These are phyloP conservation scores for Tagetes patula DNA, from an alignment of 129 eudicot genomes.

Conservation along the genomic window DNA sequence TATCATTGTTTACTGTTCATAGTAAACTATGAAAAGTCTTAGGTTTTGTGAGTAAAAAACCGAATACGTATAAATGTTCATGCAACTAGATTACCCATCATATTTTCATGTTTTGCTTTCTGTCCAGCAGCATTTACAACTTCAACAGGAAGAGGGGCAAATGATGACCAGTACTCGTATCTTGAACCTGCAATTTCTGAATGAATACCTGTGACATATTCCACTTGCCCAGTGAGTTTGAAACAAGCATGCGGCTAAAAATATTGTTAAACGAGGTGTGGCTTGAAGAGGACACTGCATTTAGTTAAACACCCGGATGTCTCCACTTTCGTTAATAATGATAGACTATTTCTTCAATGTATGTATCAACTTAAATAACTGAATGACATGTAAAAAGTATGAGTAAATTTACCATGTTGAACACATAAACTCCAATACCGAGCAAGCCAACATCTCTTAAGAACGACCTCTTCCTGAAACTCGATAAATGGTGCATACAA, in stretches of 20 bases:
- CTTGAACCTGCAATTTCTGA: slow-evolving; percentile 72
- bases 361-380: slow-evolving; percentile 12
- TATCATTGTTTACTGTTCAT: slow-evolving; percentile 49
- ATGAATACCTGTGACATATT: slow-evolving; percentile 58
- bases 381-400: background rate
- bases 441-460: slow-evolving; percentile 95
- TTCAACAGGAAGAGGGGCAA: slow-evolving; percentile 63
- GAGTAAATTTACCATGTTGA: slow-evolving; percentile 50
- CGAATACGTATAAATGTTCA: slow-evolving; percentile 1
- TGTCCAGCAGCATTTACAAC: slow-evolving; percentile 68
- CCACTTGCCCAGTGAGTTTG: slow-evolving; percentile 9
- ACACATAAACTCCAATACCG: slow-evolving; percentile 82
- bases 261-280: background rate
- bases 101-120: slow-evolving; percentile 55
- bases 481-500: slow-evolving; percentile 13
- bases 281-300: background rate
- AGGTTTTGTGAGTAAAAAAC: slow-evolving; percentile 8
- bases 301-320: background rate
- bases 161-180: slow-evolving; percentile 73
- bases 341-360: slow-evolving; percentile 1
- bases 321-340: background rate
- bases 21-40: background rate
- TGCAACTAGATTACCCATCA: slow-evolving; percentile 34
- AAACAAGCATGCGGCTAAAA: background rate
- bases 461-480: slow-evolving; percentile 80